A percentile compares a stretch with the other conserved stretches of the same genome.
phyloP scores from a whole-genome alignment of 805 yeast species.

The Maudiozyma bulderi region DNA sequence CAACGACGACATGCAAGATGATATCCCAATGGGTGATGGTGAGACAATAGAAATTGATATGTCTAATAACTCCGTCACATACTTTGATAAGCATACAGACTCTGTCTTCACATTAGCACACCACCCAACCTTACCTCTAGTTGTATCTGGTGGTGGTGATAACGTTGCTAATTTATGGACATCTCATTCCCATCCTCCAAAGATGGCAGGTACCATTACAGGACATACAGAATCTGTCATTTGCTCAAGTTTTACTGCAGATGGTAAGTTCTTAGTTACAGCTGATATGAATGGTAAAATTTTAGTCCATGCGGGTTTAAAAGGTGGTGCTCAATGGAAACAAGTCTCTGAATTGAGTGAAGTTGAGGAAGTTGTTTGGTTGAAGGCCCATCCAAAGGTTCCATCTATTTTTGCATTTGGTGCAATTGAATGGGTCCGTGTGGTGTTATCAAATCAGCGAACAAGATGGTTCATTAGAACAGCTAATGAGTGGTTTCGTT shows the following conservation, averaged over 20 bases:
- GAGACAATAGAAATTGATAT: slow-evolving; percentile 66
- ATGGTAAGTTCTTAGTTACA: slow-evolving; percentile 72
- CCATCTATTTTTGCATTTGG: slow-evolving; percentile 79
- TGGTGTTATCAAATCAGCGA: slow-evolving; percentile 77
- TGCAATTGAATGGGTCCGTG: slow-evolving; percentile 83
- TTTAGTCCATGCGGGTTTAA: slow-evolving; percentile 57
- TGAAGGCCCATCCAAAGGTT: slow-evolving; percentile 67
- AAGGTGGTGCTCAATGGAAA: slow-evolving; percentile 80
- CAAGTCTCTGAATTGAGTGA: slow-evolving; percentile 64
- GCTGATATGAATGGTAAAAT: slow-evolving; percentile 94
- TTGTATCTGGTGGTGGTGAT: slow-evolving; percentile 94
- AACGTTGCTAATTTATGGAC: slow-evolving; percentile 87
- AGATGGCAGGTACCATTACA: slow-evolving; percentile 60
- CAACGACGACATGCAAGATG: slow-evolving; percentile 30
- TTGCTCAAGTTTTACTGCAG: slow-evolving; percentile 71
- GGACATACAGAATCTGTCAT: slow-evolving; percentile 87
- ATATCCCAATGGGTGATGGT: slow-evolving; percentile 18
- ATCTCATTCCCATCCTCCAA: slow-evolving; percentile 76
- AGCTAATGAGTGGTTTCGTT: slow-evolving; percentile 67
- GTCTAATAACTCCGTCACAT: slow-evolving; percentile 80
- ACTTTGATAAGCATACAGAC: slow-evolving; percentile 84
- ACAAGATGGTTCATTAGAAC: slow-evolving; percentile 44
- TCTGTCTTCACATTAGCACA: slow-evolving; percentile 73
- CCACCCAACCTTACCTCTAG: slow-evolving; percentile 79
- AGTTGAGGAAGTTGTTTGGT: slow-evolving; percentile 84